These are phyloP conservation scores for Beauveria sp. DNA, from an alignment of 2,329 filamentous ascomycete genomes.

Conservation along the genomic window DNA sequence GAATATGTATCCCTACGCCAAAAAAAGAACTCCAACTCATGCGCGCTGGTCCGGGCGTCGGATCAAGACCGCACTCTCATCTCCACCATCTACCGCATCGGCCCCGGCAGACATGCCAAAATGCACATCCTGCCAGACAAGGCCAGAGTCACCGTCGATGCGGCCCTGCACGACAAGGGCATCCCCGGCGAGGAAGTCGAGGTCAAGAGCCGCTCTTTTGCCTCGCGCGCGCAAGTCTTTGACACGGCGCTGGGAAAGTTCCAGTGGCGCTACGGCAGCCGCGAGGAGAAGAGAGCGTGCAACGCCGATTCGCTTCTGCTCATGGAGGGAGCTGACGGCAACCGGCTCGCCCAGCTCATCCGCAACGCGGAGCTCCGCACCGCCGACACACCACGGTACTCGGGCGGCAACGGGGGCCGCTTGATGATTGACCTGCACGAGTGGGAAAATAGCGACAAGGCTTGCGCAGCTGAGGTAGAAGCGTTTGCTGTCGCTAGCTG, in stretches of 20 bases:
- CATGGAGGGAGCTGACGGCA: conserved; percentile 11
- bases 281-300: conserved; percentile 11
- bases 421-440: conserved; percentile 17
- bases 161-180: conserved; percentile 14
- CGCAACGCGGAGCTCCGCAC: conserved; percentile 17
- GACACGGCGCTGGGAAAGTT: conserved; percentile 17
- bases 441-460: conserved; percentile 14
- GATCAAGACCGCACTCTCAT: conserved; percentile 14
- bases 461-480: conserved; percentile 11
- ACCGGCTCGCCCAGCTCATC: conserved; percentile 15
- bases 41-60: conserved; percentile 15
- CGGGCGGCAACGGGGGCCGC: conserved; percentile 18
- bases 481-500: conserved; percentile 17
- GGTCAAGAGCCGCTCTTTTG: conserved; percentile 13
- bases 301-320: conserved; percentile 16
- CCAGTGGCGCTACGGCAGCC: conserved; percentile 16
- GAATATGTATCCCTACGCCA: conserved; percentile 17
- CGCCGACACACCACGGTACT: conserved; percentile 13
- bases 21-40: conserved; percentile 18
- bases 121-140: conserved; percentile 13
- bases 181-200: conserved; percentile 13
- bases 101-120: conserved; percentile 15
- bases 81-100: conserved; percentile 18
- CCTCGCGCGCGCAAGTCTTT: conserved; percentile 16
- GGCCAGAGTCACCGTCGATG: conserved; percentile 13